Percentiles rank a stretch among this genome's conserved stretches.
Conservation (phyloP, 2,329 filamentous ascomycete genomes). For the Botrytis medusae region DNA sequence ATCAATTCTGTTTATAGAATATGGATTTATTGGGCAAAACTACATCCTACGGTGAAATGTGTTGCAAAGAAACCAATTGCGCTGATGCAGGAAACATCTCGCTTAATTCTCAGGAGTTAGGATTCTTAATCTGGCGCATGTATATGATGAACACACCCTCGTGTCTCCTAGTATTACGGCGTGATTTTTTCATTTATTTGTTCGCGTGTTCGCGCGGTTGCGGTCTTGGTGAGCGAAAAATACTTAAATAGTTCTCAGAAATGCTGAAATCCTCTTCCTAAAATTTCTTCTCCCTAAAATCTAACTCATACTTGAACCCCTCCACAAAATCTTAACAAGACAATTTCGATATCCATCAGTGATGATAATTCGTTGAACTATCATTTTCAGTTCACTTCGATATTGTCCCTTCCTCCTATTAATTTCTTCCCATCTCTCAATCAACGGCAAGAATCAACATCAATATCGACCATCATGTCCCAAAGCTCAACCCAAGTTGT, state of each 20-base stretch:
- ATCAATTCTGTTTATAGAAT: neutral
- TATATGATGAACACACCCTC: neutral
- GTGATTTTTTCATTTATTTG: rapidly evolving
- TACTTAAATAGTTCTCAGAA: neutral
- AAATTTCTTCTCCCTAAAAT: neutral
- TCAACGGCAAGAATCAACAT: neutral
- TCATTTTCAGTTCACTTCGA: neutral
- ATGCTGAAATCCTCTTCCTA: neutral
- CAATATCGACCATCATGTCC: neutral
- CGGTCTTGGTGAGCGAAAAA: neutral
- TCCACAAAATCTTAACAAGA: too few species aligned
- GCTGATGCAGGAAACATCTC: neutral
- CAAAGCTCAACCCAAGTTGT: neutral
- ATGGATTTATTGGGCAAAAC: neutral
- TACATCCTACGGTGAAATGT: neutral
- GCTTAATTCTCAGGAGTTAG: too few species aligned
- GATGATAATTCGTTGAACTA: too few species aligned
- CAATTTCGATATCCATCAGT: neutral
- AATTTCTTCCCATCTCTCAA: neutral
- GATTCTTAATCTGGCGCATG: neutral
- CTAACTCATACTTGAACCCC: neutral
- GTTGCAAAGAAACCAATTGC: neutral
- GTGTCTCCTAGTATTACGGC: neutral
- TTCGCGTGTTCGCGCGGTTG: neutral
- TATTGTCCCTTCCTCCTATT: neutral